phyloP scores from a whole-genome alignment of 371 early-diverging fungal species.

The Homolaphlyctis polyrhiza region DNA sequence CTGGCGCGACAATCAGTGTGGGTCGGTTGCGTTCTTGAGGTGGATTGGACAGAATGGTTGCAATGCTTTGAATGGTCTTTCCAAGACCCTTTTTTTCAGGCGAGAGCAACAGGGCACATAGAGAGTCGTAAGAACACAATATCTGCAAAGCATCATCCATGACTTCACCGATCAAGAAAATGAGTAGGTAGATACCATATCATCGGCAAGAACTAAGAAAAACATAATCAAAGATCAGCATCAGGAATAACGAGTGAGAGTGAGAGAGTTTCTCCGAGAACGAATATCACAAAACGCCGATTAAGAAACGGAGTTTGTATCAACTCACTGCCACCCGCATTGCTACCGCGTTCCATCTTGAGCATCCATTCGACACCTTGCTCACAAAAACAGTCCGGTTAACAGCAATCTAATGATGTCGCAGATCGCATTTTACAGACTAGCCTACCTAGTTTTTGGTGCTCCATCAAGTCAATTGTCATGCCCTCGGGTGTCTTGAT shows the following conservation, averaged over 20 bases:
- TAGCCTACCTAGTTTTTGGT: constrained; percentile 31
- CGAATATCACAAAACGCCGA: constrained; percentile 2
- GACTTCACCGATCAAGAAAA: too few relatives aligned
- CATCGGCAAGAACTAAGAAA: constrained; percentile 15
- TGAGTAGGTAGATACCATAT: constrained; percentile 10
- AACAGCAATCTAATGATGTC: too few relatives aligned
- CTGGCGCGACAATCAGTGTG: constrained; percentile 31
- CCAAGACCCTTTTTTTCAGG: constrained; percentile 28
- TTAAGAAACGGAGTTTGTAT: too few relatives aligned
- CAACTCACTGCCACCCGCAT: constrained; percentile 24
- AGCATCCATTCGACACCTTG: constrained; percentile 37
- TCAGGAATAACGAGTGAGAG: background rate
- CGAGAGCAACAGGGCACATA: too few relatives aligned
- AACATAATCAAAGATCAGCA: too few relatives aligned
- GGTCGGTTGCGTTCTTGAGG: constrained; percentile 10
- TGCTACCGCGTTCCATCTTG: constrained; percentile 25
- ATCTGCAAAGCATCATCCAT: too few relatives aligned
- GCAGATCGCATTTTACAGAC: too few relatives aligned
- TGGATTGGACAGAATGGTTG: constrained; percentile 16
- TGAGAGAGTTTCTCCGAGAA: background rate
- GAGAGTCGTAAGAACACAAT: too few relatives aligned
- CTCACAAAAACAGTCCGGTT: background rate
- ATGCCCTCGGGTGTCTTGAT: constrained; percentile 14
- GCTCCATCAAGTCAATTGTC: constrained; percentile 23
- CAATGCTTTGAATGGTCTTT: constrained; percentile 35